phyloP scores from a whole-genome alignment of 2,329 filamentous ascomycete genomes.

The Exophiala dermatitidis region DNA sequence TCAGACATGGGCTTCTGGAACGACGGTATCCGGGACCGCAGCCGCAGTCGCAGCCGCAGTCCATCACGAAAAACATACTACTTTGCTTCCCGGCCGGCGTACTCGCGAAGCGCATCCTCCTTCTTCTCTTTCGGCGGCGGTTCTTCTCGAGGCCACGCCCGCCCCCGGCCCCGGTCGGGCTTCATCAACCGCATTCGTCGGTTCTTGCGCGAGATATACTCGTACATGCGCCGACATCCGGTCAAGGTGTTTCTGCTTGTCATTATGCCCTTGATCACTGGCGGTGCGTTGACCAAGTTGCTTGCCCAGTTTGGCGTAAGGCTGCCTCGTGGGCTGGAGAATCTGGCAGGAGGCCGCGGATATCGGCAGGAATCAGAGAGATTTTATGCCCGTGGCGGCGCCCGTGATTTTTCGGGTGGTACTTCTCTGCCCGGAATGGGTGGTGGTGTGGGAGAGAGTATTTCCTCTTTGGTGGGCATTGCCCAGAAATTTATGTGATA shows the following conservation, averaged over 20 bases:
- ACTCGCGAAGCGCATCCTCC: constrained; percentile 35
- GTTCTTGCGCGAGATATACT: constrained; percentile 70
- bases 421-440: constrained; percentile 25
- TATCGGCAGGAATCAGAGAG: constrained; percentile 29
- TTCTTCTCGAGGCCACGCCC: constrained; percentile 49
- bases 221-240: constrained; percentile 76
- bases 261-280: constrained; percentile 78
- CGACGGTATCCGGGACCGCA: constrained; percentile 1
- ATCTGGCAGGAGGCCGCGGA: constrained; percentile 32
- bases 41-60: constrained; percentile 3
- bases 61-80: constrained; percentile 20
- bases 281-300: constrained; percentile 71
- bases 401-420: constrained; percentile 27
- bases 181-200: constrained; percentile 73
- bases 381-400: constrained; percentile 31
- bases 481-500: constrained; percentile 48
- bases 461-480: constrained; percentile 45
- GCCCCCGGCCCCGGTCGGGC: constrained; percentile 66
- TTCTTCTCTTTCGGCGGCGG: constrained; percentile 22
- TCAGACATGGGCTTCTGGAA: constrained; percentile 3
- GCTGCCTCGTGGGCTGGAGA: constrained; percentile 55
- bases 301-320: constrained; percentile 72
- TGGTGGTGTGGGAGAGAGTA: constrained; percentile 38
- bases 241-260: constrained; percentile 81
- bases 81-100: constrained; percentile 30